These are phyloP conservation scores for Picea mariana DNA, from an alignment of 83 land plant genomes.

Conservation along the genomic window DNA sequence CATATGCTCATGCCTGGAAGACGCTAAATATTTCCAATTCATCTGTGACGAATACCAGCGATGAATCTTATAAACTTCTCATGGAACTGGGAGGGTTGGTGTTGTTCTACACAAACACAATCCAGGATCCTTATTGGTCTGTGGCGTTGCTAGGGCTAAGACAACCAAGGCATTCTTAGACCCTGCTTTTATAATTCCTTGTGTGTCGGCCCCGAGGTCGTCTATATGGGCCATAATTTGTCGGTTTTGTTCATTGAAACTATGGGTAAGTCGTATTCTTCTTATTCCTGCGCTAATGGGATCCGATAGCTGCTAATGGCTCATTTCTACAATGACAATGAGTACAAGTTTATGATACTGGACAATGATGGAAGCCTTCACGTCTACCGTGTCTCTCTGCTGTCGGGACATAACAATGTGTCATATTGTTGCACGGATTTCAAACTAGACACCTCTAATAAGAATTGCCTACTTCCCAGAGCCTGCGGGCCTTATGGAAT, in stretches of 20 bases:
- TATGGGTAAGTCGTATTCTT: background rate
- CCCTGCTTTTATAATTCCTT: slow-evolving; percentile 9
- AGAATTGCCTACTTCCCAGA: slow-evolving; percentile 17
- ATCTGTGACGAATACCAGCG: slow-evolving; percentile 8
- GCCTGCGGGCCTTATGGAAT: slow-evolving; percentile 18
- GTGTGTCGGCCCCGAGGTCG: background rate
- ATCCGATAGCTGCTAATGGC: background rate
- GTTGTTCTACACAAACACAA: slow-evolving; percentile 6
- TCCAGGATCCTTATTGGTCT: slow-evolving; percentile 9
- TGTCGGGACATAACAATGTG: background rate
- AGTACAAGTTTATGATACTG: slow-evolving; percentile 11
- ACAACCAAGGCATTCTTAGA: slow-evolving; percentile 1
- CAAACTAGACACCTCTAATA: background rate
- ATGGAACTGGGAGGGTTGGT: slow-evolving; percentile 22
- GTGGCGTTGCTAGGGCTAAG: background rate
- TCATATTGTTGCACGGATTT: background rate
- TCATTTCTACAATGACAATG: background rate
- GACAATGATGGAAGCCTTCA: slow-evolving; percentile 21
- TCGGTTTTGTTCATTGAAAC: background rate
- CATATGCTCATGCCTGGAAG: no score
- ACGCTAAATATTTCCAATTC: no score
- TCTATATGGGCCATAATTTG: background rate
- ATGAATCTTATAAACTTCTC: slow-evolving; percentile 5
- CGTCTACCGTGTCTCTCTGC: background rate
- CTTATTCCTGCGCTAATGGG: background rate